phyloP scores from a whole-genome alignment of 129 eudicot genomes.

The Arctium lappa region DNA sequence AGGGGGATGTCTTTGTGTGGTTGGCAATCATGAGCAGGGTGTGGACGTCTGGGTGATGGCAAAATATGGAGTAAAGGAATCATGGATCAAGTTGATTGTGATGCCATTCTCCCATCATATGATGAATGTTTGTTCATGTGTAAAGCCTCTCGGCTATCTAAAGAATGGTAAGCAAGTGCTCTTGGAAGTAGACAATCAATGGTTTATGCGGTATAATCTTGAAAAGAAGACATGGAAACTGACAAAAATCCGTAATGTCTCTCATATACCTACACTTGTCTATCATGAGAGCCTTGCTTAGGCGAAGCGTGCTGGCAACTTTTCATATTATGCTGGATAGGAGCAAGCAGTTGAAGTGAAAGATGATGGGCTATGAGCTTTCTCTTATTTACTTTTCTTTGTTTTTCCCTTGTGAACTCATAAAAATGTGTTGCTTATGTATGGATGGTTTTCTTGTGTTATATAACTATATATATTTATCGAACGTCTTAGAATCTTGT shows the following conservation, averaged over 20 bases:
- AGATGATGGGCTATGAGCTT: neutral
- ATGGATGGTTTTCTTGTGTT: slow-evolving; percentile 5
- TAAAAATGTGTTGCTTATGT: neutral
- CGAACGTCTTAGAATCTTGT: neutral
- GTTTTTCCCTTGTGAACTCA: neutral
- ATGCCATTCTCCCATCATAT: neutral
- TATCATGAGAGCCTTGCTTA: slow-evolving; percentile 19
- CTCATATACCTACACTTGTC: neutral
- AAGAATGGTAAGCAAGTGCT: slow-evolving; percentile 13
- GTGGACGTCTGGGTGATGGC: slow-evolving; percentile 36
- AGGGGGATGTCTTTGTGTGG: slow-evolving; percentile 28
- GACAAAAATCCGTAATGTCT: neutral
- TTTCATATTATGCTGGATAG: neutral
- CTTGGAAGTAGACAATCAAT: slow-evolving; percentile 3
- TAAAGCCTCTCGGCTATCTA: neutral
- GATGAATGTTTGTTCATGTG: neutral
- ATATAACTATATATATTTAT: slow-evolving; percentile 1
- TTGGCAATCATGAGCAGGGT: slow-evolving; percentile 7
- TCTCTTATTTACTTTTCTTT: neutral
- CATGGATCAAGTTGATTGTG: slow-evolving; percentile 35
- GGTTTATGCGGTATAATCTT: slow-evolving; percentile 13
- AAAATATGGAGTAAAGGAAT: slow-evolving; percentile 27
- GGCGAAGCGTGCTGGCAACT: neutral
- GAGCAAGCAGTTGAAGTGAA: slow-evolving; percentile 7
- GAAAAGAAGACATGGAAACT: slow-evolving; percentile 2